Conservation (phyloP, 2,329 filamentous ascomycete species). For the Neofusicoccum cordaticola region DNA sequence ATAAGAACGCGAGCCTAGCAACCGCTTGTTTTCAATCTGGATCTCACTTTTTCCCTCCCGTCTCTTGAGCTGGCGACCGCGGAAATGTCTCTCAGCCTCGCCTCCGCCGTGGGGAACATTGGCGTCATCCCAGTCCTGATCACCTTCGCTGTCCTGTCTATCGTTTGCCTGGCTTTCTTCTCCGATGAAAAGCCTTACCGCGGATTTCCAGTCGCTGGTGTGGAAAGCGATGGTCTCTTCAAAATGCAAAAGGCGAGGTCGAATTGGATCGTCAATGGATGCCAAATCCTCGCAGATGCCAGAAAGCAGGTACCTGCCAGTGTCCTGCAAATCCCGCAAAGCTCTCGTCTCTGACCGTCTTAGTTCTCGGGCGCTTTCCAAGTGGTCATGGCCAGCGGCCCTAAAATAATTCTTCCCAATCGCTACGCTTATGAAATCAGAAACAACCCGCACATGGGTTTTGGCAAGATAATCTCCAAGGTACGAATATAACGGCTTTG, state of each 20-base stretch:
- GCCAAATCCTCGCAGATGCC: neutral
- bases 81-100: neutral
- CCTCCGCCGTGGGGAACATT: neutral
- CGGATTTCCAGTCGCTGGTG: neutral
- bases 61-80: neutral
- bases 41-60: neutral
- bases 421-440: slow-evolving; percentile 10
- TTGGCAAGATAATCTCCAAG: neutral
- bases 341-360: neutral
- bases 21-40: neutral
- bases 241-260: neutral
- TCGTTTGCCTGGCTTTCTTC: neutral
- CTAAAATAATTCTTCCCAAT: slow-evolving; percentile 4
- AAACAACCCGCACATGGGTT: slow-evolving; percentile 4
- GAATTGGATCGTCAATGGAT: slow-evolving; percentile 1
- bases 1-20: neutral
- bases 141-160: neutral
- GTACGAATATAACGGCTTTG: neutral
- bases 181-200: neutral
- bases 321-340: neutral
- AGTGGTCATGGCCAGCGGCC: slow-evolving; percentile 2
- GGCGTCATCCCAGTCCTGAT: neutral
- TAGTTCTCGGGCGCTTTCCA: neutral
- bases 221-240: neutral
- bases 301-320: neutral